These are phyloP conservation scores for Solanum medicagineum DNA, from an alignment of 257 asterid species.

Conservation along the genomic window DNA sequence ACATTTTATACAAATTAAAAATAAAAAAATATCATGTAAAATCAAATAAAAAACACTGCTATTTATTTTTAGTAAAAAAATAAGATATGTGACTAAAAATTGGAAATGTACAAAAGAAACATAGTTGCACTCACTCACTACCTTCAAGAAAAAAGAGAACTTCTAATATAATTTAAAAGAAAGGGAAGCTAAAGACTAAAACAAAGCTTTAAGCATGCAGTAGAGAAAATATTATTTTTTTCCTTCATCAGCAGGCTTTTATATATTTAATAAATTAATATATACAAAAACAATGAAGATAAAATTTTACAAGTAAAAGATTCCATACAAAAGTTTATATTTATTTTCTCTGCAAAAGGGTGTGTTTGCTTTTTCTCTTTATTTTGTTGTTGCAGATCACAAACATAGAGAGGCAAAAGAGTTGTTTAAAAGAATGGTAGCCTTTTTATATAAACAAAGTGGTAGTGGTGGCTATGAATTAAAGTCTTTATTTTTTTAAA, in stretches of 20 bases:
- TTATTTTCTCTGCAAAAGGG: not conserved
- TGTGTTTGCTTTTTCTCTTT: not conserved
- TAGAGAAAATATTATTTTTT: not conserved
- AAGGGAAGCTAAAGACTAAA: slow-evolving; percentile 3
- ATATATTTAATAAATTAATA: not conserved
- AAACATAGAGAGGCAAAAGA: not conserved
- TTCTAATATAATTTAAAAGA: slow-evolving; percentile 11
- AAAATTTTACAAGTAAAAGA: not conserved
- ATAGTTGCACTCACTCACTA: not conserved
- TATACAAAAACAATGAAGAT: not conserved
- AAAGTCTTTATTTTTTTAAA: not conserved
- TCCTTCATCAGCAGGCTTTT: slow-evolving; percentile 9
- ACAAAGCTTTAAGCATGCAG: slow-evolving; percentile 23
- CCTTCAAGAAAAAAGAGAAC: slow-evolving; percentile 12
- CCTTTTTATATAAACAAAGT: not conserved
- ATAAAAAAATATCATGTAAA: too few species aligned
- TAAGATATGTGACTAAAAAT: not conserved
- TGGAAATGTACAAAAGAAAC: not conserved
- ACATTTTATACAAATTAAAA: too few species aligned
- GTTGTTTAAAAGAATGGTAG: not conserved
- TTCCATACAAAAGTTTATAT: not conserved
- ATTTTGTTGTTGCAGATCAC: not conserved
- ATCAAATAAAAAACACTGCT: too few species aligned
- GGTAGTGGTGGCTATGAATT: not conserved
- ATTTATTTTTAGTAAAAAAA: too few species aligned